Conservation (phyloP, 106 monocot genomes). For the Amphibolis antarctica region DNA sequence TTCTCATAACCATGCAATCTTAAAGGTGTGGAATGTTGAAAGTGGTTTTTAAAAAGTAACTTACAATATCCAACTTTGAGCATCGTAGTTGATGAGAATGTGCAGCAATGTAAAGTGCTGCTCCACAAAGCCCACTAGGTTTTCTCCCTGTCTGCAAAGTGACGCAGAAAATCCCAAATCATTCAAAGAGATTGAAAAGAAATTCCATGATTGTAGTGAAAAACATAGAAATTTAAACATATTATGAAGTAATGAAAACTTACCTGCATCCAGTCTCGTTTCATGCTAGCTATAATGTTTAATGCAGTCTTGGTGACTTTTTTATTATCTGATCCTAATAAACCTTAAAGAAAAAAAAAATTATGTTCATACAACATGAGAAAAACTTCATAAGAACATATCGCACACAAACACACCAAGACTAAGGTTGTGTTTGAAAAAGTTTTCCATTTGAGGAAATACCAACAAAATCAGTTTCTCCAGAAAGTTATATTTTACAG, state of each 20-base stretch:
- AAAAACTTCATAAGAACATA: too few species aligned
- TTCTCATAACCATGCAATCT: too few species aligned
- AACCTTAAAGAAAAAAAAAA: slow-evolving; percentile 19
- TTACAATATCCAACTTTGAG: slow-evolving; percentile 88
- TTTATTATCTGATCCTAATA: slow-evolving; percentile 46
- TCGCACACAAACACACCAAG: too few species aligned
- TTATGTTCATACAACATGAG: neutral
- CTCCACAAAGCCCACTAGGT: slow-evolving; percentile 95
- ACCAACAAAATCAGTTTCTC: too few species aligned
- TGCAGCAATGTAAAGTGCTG: slow-evolving; percentile 85
- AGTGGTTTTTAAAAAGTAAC: neutral
- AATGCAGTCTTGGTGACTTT: slow-evolving; percentile 61
- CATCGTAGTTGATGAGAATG: slow-evolving; percentile 77
- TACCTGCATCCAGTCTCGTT: slow-evolving; percentile 97
- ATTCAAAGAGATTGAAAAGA: too few species aligned
- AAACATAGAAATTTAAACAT: slow-evolving; percentile 2
- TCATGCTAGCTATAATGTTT: slow-evolving; percentile 85
- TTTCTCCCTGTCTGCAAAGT: slow-evolving; percentile 78
- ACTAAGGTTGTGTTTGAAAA: too few species aligned
- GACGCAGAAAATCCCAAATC: neutral
- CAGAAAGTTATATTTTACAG: too few species aligned
- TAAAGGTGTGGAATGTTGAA: too few species aligned
- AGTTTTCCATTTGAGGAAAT: too few species aligned
- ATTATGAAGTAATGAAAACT: slow-evolving; percentile 1
- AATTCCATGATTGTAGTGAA: neutral